phyloP scores from a whole-genome alignment of 2,329 filamentous ascomycete genomes.

The Raffaelea arxii region DNA sequence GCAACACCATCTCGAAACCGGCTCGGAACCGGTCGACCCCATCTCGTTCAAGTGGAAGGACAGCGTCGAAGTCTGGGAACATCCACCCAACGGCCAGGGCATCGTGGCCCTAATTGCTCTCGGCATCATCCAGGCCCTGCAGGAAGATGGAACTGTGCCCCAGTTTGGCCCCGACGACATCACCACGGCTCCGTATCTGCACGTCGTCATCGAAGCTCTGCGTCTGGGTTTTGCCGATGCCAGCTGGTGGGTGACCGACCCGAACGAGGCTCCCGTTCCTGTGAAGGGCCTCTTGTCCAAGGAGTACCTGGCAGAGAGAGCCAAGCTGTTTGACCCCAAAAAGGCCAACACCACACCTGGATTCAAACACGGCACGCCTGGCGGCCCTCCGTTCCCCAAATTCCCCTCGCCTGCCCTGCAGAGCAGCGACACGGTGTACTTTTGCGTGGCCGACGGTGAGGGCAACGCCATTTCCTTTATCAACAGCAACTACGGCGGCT shows the following conservation, averaged over 20 bases:
- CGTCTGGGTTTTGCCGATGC: constrained; percentile 85
- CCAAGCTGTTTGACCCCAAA: constrained; percentile 41
- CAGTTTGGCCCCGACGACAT: constrained; percentile 60
- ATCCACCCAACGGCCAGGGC: constrained; percentile 90
- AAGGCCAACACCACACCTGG: constrained; percentile 48
- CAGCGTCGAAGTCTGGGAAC: constrained; percentile 83
- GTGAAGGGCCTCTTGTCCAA: constrained; percentile 46
- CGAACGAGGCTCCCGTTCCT: constrained; percentile 43
- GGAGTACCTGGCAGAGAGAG: constrained; percentile 62
- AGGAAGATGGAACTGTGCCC: constrained; percentile 63
- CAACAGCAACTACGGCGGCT: constrained; percentile 86
- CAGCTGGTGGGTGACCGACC: constrained; percentile 80
- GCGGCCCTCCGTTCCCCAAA: constrained; percentile 24
- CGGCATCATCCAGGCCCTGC: constrained; percentile 78
- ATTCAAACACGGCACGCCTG: constrained; percentile 52
- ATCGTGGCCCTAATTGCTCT: constrained; percentile 89
- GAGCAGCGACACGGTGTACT: constrained; percentile 90
- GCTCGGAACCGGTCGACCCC: constrained; percentile 73
- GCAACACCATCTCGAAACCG: constrained; percentile 53
- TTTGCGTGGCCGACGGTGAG: constrained; percentile 67
- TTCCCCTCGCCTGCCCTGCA: constrained; percentile 59
- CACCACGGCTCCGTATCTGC: constrained; percentile 69
- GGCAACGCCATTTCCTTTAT: constrained; percentile 96
- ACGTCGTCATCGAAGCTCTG: constrained; percentile 78
- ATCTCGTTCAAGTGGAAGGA: constrained; percentile 66